Percentiles rank a stretch among this genome's conserved stretches.
phyloP scores from a whole-genome alignment of 805 yeast species.

The Candida palmyrensis region DNA sequence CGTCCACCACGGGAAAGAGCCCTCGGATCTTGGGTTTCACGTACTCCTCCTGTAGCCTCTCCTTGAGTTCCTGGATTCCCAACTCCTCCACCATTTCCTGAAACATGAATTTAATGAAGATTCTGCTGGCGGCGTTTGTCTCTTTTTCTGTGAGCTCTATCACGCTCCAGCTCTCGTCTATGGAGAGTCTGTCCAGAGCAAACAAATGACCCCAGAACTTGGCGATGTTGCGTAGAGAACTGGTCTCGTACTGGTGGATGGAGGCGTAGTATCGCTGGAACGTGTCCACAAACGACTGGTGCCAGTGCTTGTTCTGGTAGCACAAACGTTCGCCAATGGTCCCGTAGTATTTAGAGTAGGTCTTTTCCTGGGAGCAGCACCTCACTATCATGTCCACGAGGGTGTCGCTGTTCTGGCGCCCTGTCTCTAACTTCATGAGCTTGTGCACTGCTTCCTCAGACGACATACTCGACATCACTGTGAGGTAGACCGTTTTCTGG shows the following conservation, averaged over 20 bases:
- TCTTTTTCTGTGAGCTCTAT: slow-evolving; percentile 62
- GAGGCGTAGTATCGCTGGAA: slow-evolving; percentile 54
- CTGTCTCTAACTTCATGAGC: slow-evolving; percentile 44
- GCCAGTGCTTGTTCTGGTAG: slow-evolving; percentile 52
- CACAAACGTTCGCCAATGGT: slow-evolving; percentile 65
- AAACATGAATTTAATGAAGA: slow-evolving; percentile 74
- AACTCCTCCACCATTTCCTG: slow-evolving; percentile 74
- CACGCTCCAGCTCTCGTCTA: slow-evolving; percentile 49
- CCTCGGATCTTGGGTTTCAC: slow-evolving; percentile 47
- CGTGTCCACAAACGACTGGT: slow-evolving; percentile 40
- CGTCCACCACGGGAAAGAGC: slow-evolving; percentile 53
- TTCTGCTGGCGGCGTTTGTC: slow-evolving; percentile 77
- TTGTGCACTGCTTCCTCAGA: slow-evolving; percentile 93
- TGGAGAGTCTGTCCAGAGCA: slow-evolving; percentile 62
- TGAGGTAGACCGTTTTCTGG: slow-evolving; percentile 74
- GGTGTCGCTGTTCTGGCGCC: slow-evolving; percentile 26
- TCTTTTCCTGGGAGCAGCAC: slow-evolving; percentile 79
- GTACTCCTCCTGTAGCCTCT: slow-evolving; percentile 44
- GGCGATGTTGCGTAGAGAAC: slow-evolving; percentile 72
- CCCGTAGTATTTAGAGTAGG: slow-evolving; percentile 84
- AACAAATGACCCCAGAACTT: slow-evolving; percentile 82
- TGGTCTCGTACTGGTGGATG: slow-evolving; percentile 65
- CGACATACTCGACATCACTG: slow-evolving; percentile 85
- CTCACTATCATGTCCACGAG: slow-evolving; percentile 71
- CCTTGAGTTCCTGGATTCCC: slow-evolving; percentile 50